phyloP scores from a whole-genome alignment of 352 stramenopile species.

The Halophytophthora batemanensis region DNA sequence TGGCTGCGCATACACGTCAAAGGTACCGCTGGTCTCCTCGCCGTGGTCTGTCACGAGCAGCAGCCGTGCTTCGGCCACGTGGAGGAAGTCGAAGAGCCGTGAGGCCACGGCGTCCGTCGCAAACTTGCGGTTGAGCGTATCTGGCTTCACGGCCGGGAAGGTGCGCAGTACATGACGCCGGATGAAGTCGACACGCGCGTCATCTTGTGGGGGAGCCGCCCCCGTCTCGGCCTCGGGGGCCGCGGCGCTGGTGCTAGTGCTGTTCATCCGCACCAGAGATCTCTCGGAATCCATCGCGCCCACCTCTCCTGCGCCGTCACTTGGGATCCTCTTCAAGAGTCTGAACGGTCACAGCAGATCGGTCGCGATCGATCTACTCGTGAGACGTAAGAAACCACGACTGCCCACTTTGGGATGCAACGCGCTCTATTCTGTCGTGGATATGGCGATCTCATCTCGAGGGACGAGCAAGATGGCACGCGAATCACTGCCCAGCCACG shows the following conservation, averaged over 20 bases:
- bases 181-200: slow-evolving; percentile 66
- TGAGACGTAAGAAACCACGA: no score
- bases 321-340: no score
- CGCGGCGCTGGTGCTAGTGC: slow-evolving; percentile 1
- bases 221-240: slow-evolving; percentile 3
- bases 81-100: slow-evolving; percentile 71
- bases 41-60: slow-evolving; percentile 75
- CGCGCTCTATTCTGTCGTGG: no score
- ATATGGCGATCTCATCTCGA: no score
- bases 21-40: slow-evolving; percentile 39
- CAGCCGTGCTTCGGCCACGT: slow-evolving; percentile 53
- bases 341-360: no score
- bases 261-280: slow-evolving; percentile 15
- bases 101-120: slow-evolving; percentile 58
- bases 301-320: no score
- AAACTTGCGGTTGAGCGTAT: slow-evolving; percentile 56
- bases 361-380: no score
- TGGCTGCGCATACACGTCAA: slow-evolving; percentile 65
- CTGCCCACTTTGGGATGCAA: no score
- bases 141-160: slow-evolving; percentile 58
- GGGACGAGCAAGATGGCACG: no score
- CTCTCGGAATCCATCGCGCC: slow-evolving; percentile 18
- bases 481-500: no score
- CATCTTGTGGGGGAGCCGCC: slow-evolving; percentile 38
- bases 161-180: slow-evolving; percentile 57